Percentiles rank a stretch among this genome's conserved stretches.
These are phyloP conservation scores for Byssochlamys sp. DNA, from an alignment of 2,329 filamentous ascomycete species.

Conservation along the genomic window DNA sequence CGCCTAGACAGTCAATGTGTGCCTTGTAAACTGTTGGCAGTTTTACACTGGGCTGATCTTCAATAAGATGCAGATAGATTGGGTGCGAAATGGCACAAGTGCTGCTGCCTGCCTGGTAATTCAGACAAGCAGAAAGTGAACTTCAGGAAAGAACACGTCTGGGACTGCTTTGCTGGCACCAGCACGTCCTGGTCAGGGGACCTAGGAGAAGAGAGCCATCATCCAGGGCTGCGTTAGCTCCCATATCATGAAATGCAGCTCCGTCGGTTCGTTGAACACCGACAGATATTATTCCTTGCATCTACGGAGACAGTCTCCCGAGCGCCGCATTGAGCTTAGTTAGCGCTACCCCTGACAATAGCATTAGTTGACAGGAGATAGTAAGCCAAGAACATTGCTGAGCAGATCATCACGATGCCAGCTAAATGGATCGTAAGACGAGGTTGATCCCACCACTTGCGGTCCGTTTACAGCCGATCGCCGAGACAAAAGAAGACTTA, in stretches of 20 bases:
- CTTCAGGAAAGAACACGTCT: background rate
- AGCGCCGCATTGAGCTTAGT: background rate
- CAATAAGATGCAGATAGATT: background rate
- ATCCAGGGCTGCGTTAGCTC: background rate
- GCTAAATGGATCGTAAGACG: background rate
- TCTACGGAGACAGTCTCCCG: background rate
- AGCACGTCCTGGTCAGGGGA: background rate
- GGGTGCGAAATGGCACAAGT: background rate
- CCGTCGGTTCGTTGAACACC: background rate
- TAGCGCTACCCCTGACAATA: background rate
- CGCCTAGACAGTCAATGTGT: background rate
- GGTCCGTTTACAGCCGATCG: background rate
- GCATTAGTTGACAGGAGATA: background rate
- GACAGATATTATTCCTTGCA: background rate
- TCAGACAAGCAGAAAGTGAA: background rate
- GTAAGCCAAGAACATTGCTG: background rate
- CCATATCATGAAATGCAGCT: background rate
- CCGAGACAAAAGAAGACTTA: background rate
- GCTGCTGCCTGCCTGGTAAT: background rate
- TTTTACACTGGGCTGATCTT: background rate
- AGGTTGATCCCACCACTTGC: constrained; percentile 2
- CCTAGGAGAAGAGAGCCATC: background rate
- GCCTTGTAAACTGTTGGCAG: background rate
- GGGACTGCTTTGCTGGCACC: background rate
- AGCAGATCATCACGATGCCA: background rate